Evolutionary conservation across 371 early-diverging fungal species (phyloP).

Genomic region (Lichtheimia ramosa): DNA sequence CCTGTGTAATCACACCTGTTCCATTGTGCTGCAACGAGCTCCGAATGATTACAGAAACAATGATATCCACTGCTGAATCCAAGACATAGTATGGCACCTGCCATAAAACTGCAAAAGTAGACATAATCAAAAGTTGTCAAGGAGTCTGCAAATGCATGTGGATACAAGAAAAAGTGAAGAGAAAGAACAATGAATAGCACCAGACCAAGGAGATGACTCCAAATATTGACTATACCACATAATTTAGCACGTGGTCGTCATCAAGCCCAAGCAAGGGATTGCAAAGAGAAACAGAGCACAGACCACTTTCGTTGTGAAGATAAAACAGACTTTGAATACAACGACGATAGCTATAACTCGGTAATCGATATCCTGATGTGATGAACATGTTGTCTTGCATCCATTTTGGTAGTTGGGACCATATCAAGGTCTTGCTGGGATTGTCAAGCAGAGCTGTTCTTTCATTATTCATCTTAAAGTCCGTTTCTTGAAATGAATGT

Average conservation of each 20-base stretch:
- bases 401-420: slow-evolving; percentile 57
- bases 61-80: slow-evolving; percentile 83
- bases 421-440: neutral
- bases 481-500: neutral
- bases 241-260: neutral
- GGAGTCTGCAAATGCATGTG: slow-evolving; percentile 39
- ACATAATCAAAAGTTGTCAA: slow-evolving; percentile 58
- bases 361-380: slow-evolving; percentile 77
- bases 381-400: slow-evolving; percentile 75
- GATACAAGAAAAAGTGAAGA: slow-evolving; percentile 50
- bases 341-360: slow-evolving; percentile 67
- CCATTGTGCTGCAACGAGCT: slow-evolving; percentile 62
- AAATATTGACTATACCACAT: slow-evolving; percentile 70
- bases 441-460: neutral
- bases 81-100: slow-evolving; percentile 77
- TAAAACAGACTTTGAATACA: slow-evolving; percentile 79
- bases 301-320: slow-evolving; percentile 79
- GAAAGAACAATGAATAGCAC: slow-evolving; percentile 46
- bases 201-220: slow-evolving; percentile 80
- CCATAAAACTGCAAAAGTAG: slow-evolving; percentile 58
- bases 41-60: slow-evolving; percentile 86
- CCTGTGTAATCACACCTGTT: slow-evolving; percentile 93
- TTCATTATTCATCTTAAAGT: neutral
- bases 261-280: neutral
- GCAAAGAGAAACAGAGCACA: slow-evolving; percentile 22